Evolutionary conservation across 345 rosid genomes (phyloP), one percentile per base, ranked within the genome.

Genomic region (Geranium brycei): DNA sequence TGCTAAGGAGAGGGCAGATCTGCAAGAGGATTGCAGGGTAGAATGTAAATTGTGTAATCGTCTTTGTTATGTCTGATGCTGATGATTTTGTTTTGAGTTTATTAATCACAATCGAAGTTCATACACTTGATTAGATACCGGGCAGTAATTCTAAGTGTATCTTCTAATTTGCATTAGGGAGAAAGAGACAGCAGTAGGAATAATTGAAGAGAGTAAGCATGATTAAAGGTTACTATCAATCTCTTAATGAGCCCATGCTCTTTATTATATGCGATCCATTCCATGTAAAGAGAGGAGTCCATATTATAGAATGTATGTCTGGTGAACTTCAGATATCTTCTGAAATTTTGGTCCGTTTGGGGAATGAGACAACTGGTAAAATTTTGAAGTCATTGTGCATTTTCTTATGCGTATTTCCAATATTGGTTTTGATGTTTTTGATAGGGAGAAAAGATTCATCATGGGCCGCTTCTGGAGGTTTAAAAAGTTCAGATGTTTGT

Each of bases 401-500:
- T n/a, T 13, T 12, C 15, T 3, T 38, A 38, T 38, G 16, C 15
- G 11, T 53, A 53, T n/a, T 53, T 53, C 17, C 11, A 12, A 16
- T 16, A n/a, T 15, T 8, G 10, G 4, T n/a, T 57, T 57, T 57
- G 16, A 57, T n/a, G 4, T 4, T 40, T 62, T 73, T 67, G 23
- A 32, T 78, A 88, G 97, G 86, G 66, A 76, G 59, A 64, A 63
- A 67, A 5, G 86, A 81, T 65, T 60, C 88, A 71, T 70, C 88
- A 28, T 68, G 83, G 75, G 72, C 82, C 69, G 73, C 60, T 58
- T 69, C 86, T 65, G 97, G 92, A 62, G 83, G 76, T 68, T 67
- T 84, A 62, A 83, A 78, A 80, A 85, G 76, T 82, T 84, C 96
- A 7, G 97, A 95, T 70, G 80, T 75, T 75, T 72, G 87, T 74